These are phyloP conservation scores for Acanthamoeba comandoni DNA, from an alignment of 208 protist genomes.

Conservation along the genomic window DNA sequence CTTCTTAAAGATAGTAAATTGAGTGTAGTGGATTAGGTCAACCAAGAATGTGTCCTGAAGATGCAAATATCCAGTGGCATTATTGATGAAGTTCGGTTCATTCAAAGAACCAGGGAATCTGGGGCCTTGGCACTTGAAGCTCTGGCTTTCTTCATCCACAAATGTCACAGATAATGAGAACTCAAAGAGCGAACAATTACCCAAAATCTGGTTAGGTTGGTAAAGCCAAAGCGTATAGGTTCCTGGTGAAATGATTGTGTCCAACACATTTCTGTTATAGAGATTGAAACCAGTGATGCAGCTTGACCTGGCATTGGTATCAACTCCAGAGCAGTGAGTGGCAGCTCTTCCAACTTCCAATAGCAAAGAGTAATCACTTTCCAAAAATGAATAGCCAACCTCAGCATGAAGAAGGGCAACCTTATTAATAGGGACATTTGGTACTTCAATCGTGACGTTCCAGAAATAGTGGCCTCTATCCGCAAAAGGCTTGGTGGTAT, in stretches of 20 bases:
- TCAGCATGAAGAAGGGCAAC: conserved; percentile 57
- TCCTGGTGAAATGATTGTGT: conserved; percentile 31
- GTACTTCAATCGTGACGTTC: conserved; percentile 43
- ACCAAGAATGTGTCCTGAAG: conserved; percentile 31
- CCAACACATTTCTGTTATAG: conserved; percentile 69
- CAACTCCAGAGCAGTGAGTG: conserved; percentile 21
- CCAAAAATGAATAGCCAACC: conserved; percentile 62
- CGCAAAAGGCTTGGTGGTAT: conserved; percentile 44
- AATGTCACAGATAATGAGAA: conserved; percentile 71
- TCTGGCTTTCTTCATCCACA: conserved; percentile 11
- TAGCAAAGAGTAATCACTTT: conserved; percentile 53
- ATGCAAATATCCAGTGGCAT: conserved; percentile 34
- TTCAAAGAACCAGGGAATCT: conserved; percentile 52
- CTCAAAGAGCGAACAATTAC: conserved; percentile 59
- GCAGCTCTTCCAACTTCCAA: conserved; percentile 24
- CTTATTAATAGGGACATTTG: conserved; percentile 20
- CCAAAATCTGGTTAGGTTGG: conserved; percentile 64
- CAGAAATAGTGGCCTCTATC: conserved; percentile 69
- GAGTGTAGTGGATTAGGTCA: conserved; percentile 59
- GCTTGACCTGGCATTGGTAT: conserved; percentile 8
- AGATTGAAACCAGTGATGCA: conserved; percentile 54
- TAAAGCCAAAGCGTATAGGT: conserved; percentile 72
- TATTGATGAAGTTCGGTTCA: conserved; percentile 55
- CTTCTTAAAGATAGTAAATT: neutral
- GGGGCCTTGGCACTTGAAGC: conserved; percentile 13